These are phyloP conservation scores for Colletotrichum aenigma DNA, from an alignment of 2,329 filamentous ascomycete species.

Conservation along the genomic window DNA sequence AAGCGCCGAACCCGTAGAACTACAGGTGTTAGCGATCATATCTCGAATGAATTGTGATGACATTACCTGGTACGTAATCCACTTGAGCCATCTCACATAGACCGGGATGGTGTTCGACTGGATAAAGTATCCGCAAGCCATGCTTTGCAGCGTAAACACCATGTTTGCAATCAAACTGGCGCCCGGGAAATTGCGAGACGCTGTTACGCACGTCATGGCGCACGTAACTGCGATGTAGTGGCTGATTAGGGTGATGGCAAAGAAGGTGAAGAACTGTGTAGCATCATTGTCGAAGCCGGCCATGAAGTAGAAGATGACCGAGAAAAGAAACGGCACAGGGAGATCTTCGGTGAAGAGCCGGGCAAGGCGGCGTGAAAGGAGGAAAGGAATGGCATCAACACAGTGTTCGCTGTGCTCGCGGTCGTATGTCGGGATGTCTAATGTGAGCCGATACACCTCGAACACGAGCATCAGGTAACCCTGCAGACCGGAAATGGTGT, in stretches of 20 bases:
- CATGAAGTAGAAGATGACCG: conserved; percentile 79
- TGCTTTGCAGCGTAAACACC: conserved; percentile 73
- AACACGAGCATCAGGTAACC: conserved; percentile 79
- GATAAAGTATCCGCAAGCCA: conserved; percentile 79
- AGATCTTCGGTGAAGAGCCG: conserved; percentile 74
- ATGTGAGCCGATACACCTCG: conserved; percentile 75
- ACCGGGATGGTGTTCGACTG: conserved; percentile 75
- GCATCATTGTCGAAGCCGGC: conserved; percentile 70
- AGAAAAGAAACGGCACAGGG: conserved; percentile 73
- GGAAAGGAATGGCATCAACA: conserved; percentile 70
- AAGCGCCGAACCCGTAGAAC: conserved; percentile 75
- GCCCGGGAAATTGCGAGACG: conserved; percentile 70
- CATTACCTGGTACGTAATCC: conserved; percentile 61
- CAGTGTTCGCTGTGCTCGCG: conserved; percentile 76
- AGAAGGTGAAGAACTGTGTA: conserved; percentile 73
- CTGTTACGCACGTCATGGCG: conserved; percentile 69
- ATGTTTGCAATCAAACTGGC: conserved; percentile 77
- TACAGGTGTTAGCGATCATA: conserved; percentile 32
- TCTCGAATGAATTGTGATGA: conserved; percentile 23
- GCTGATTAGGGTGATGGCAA: conserved; percentile 68
- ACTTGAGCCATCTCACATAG: conserved; percentile 81
- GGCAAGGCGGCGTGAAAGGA: conserved; percentile 72
- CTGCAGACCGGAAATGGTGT: conserved; percentile 73
- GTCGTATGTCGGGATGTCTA: conserved; percentile 78
- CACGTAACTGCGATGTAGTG: conserved; percentile 78